Evolutionary conservation across 169 alveolate genomes (phyloP), one percentile per base, ranked within the genome.

Genomic region (Plasmodium berghei): DNA sequence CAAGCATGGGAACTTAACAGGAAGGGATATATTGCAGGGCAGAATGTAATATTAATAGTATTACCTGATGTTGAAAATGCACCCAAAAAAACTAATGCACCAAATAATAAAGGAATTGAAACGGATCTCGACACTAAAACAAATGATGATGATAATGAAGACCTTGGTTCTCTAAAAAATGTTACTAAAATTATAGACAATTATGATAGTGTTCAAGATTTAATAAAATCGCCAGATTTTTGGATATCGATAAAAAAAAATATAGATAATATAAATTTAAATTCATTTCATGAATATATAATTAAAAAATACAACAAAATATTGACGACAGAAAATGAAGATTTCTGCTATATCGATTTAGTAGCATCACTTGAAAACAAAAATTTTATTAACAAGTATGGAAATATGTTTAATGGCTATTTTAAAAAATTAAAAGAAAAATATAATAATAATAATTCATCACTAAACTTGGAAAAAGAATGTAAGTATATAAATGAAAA

Each of bases 401-500:
- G 69, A 67, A 48, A 66, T 45, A 66, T 61, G 46, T 80, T 80
- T 20, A 45, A 80, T 80, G 83, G 83, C 10, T 80, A 80, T 48
- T 80, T 80, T 40, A 80, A 80, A 61, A 55, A 12, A 20, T 42
- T 80, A 20, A 80, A 80, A 49, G 83, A 80, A 22, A 40, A 54
- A 28, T 80, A 59, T 24, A 83, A 80, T 9, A 49, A 80, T 2
- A 45, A 67, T 42, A 18, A 40, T 34, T 14, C 28, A 14, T 55
- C 18, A 5, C 16, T 80, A 2, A 72, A 80, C 67, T 16, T 80
- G 22, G 90, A 80, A 45, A n/a, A 80, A 34, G 90, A 80, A 14
- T 80, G 90, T 48, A 80, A 71, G 9, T 14, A 67, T 46, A 80
- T 80, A 18, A 80, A 80, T 42, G 90, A 80, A 10, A 64, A 80